phyloP scores from a whole-genome alignment of 805 yeast species.

The Saturnispora besseyi region DNA sequence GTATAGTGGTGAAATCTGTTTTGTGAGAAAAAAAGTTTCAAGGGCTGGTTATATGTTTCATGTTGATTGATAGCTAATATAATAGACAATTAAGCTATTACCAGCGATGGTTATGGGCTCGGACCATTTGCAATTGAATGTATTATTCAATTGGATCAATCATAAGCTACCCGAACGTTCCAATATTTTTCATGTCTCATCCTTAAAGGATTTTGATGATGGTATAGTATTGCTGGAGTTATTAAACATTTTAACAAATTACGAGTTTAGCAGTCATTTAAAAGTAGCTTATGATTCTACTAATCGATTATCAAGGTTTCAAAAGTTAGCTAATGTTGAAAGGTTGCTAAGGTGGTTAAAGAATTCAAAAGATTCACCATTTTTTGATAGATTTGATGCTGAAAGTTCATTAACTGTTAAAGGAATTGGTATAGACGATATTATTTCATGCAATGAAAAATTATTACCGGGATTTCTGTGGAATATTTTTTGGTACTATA shows the following conservation, averaged over 20 bases:
- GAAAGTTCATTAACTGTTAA: constrained; percentile 28
- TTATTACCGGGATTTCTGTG: constrained; percentile 40
- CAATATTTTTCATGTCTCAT: not conserved
- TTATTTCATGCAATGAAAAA: constrained; percentile 28
- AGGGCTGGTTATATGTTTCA: not conserved
- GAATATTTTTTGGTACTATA: not conserved
- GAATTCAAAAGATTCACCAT: constrained; percentile 3
- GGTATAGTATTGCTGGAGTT: not conserved
- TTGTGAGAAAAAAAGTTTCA: not conserved
- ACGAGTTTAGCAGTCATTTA: not conserved
- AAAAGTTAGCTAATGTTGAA: constrained; percentile 6
- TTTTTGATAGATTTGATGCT: not conserved
- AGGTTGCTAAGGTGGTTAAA: constrained; percentile 3
- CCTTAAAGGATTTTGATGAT: not conserved
- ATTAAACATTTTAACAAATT: not conserved
- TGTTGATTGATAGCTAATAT: not conserved
- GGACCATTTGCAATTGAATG: not conserved
- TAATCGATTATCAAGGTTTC: constrained; percentile 2
- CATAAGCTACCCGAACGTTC: not conserved
- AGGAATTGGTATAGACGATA: constrained; percentile 39
- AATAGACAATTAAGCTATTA: not conserved
- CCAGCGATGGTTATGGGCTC: not conserved
- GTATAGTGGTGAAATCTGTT: not conserved
- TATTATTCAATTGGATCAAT: not conserved
- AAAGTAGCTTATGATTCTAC: not conserved